These are phyloP conservation scores for Zygosaccharomyces bailii DNA, from an alignment of 805 yeast species.

Conservation along the genomic window DNA sequence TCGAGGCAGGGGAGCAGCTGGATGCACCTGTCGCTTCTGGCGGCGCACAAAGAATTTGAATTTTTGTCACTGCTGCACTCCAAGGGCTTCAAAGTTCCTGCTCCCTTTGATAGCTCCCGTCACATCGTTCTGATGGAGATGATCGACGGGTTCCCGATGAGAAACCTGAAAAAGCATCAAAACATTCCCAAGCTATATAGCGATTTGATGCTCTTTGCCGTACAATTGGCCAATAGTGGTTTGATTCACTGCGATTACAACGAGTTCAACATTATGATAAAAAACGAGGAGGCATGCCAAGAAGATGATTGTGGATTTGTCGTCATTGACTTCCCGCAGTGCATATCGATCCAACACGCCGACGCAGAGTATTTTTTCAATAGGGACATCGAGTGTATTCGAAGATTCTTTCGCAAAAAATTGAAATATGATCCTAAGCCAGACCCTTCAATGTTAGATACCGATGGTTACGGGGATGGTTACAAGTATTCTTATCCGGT, in stretches of 20 bases:
- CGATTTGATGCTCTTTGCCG: slow-evolving; percentile 82
- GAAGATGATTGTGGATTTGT: slow-evolving; percentile 63
- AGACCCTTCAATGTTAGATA: slow-evolving; percentile 70
- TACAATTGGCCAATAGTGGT: slow-evolving; percentile 80
- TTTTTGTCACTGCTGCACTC: slow-evolving; percentile 74
- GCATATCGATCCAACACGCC: slow-evolving; percentile 85
- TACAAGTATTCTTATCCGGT: slow-evolving; percentile 72
- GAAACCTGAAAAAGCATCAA: slow-evolving; percentile 67
- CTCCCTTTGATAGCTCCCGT: slow-evolving; percentile 82
- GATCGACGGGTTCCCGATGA: slow-evolving; percentile 87
- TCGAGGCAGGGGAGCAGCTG: slow-evolving; percentile 72
- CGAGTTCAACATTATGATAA: slow-evolving; percentile 90
- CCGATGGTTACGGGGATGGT: slow-evolving; percentile 80
- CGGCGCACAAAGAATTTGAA: slow-evolving; percentile 89
- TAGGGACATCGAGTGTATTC: slow-evolving; percentile 89
- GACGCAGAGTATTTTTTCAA: slow-evolving; percentile 87
- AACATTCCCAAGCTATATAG: slow-evolving; percentile 72
- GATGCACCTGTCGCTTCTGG: slow-evolving; percentile 87
- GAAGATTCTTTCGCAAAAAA: slow-evolving; percentile 75
- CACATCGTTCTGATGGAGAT: slow-evolving; percentile 93
- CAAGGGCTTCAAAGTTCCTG: slow-evolving; percentile 82
- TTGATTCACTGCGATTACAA: slow-evolving; percentile 96
- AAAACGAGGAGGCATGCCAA: slow-evolving; percentile 42
- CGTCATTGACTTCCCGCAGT: slow-evolving; percentile 97
- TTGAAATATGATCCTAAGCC: slow-evolving; percentile 66